Base-by-base conservation (phyloP, 768 basidiomycete genomes). In the Lactarius vividus region DNA sequence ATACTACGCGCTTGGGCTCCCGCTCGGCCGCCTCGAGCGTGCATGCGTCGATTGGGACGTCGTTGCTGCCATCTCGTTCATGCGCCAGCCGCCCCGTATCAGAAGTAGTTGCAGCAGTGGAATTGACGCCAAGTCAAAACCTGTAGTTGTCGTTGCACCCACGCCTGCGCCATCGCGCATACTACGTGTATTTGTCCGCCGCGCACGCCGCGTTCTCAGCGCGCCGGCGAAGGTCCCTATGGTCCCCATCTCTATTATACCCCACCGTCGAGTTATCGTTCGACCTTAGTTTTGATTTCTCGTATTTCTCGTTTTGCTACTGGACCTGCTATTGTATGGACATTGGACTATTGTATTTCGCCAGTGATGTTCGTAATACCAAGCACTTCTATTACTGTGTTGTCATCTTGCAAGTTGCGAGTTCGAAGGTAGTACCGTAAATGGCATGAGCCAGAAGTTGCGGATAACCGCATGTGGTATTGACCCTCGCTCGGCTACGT, bases 31-130 rank as follows among this genome's bases (percentile, higher is more conserved):
- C 1, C 33, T 67, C 11, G 61, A 63, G 35, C 20, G 5, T 6
- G 35, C 52, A 18, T 67, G 66, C 29, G 28, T 67, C 20, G 66
- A 67, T 46, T 23, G 20, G 57, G 62, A 63, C 3, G 40, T 59
- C 18, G 53, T 55, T 40, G 20, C 59, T 6, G 8, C 57, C 16
- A 67, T 67, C 20, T 9, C 37, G 16, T 52, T 67, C 23, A 55
- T 63, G 10, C 52, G 20, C 13, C 57, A 39, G 26, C 5, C 26
- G 26, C 49, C 4, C 13, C 49, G 49, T 5, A 15, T 13, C 4
- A 23, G 5, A 13, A n/a, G 23, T 11, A 52, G 4, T 18, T 5
- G 40, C 11, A 49, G 11, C 15, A 7, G 23, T 15, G 49, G 5
- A 4, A 3, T 23, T 52, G 5, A 13, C 6, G 26, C 8, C 2